These are phyloP conservation scores for Groenewaldozyma sp. DNA, from an alignment of 1,139 yeast species.

Conservation along the genomic window DNA sequence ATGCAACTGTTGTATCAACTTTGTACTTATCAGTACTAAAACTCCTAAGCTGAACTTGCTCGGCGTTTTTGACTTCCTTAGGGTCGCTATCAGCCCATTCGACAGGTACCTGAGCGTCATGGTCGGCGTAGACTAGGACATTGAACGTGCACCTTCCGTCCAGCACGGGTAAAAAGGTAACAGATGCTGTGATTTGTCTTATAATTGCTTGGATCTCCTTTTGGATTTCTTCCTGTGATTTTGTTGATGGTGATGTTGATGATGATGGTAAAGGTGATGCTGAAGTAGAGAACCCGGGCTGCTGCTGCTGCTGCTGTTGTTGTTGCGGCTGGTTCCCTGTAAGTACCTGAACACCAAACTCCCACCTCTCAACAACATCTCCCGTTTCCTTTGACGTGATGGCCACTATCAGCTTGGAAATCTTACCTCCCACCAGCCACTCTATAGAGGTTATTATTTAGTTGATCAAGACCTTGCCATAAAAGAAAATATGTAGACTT, in stretches of 20 bases:
- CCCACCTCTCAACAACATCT: constrained; percentile 79
- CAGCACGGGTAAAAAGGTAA: constrained; percentile 73
- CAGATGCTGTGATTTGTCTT: constrained; percentile 83
- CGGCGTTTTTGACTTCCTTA: constrained; percentile 48
- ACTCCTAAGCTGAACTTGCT: constrained; percentile 58
- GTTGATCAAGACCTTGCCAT: background rate
- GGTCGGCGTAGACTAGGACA: constrained; percentile 77
- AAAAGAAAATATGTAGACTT: constrained; percentile 7
- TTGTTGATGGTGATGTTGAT: constrained; percentile 17
- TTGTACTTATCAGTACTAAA: constrained; percentile 63
- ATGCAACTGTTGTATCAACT: constrained; percentile 72
- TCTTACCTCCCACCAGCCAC: constrained; percentile 70
- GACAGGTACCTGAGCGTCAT: constrained; percentile 58
- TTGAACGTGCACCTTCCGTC: constrained; percentile 68
- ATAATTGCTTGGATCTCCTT: constrained; percentile 75
- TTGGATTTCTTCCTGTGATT: constrained; percentile 47
- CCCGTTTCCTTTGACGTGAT: constrained; percentile 59
- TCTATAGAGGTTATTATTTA: constrained; percentile 19
- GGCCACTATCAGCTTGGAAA: constrained; percentile 61
- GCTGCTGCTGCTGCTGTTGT: constrained; percentile 8
- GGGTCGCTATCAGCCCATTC: constrained; percentile 85
- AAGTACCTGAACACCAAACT: constrained; percentile 54
- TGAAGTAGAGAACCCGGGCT: constrained; percentile 6
- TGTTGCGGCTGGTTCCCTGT: no score
- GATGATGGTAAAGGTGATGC: constrained; percentile 9